Evolutionary conservation across 2,329 filamentous ascomycete species (phyloP), one percentile per base, ranked within the genome.

Genomic region (Alternaria dauci): DNA sequence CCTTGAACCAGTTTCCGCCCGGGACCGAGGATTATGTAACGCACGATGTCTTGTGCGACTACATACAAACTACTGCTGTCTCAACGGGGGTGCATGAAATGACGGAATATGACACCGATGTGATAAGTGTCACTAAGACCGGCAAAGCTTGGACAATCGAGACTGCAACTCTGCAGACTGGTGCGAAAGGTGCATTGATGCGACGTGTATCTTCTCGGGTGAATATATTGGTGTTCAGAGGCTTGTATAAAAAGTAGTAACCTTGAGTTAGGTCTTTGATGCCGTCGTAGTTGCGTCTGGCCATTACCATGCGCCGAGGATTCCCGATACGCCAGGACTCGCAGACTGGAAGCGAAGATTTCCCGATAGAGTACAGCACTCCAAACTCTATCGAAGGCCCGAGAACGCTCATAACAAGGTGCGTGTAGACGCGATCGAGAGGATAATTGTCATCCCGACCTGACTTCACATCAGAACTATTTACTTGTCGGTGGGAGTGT

Each of bases 11-110:
- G 6, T 92, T 89, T 85, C 87, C 88, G 0, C 75, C 82, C 6
- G 86, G 84, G 1, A 90, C 87, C 0, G 83, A 83, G 2, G 85
- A 87, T 16, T 86, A 86, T 60, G 85, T 89, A 5, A 83, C 79
- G 2, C 89, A 91, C 59, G 69, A 77, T 16, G 80, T 84, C 0
- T 76, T 91, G 8, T 83, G 84, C 34, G 77, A 83, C 2, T 91
- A 91, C 67, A 84, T 91, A 5, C 85, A 88, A 60, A 81, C 84
- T n/a, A 84, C 88, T 1, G 84, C 88, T 0, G 63, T 65, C 0
- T 75, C 81, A 1, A 81, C 83, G 1, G 84, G 83, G 0, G 83
- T 89, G 0, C 74, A 86, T 3, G 72, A 79, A 0, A 69, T 81
- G 8, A 87, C 86, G 0, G 69, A 78, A 0, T 89, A 86, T 66